Evolutionary conservation across 2,329 filamentous ascomycete species (phyloP), one percentile per base, ranked within the genome.

Genomic region (Epichloe uncinata): DNA sequence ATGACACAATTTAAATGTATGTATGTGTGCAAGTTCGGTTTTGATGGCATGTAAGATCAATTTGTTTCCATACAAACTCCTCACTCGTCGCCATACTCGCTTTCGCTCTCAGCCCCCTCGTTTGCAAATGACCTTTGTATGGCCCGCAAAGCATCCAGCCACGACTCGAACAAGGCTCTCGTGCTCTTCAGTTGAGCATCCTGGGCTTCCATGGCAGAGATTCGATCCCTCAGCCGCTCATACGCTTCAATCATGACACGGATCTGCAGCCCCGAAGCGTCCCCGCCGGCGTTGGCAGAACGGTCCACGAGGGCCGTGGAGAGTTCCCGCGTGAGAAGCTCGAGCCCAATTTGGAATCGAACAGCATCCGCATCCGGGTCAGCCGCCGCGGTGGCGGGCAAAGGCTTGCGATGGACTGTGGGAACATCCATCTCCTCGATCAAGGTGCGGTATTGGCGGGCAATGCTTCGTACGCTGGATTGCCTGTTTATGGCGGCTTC

Each of bases 211-310:
- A 63, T 63, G 2, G 60, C 63, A 0, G 63, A 56, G 0, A 78
- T 58, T 55, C 69, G 68, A 42, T 77, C 71, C 15, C 73, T 66
- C 50, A 79, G 61, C 52, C 67, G 67, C 64, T 79, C 75, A 56
- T 79, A 79, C 3, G 75, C 75, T 55, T 78, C 75, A 47, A 79
- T 79, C 75, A 79, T 78, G 42, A 74, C 67, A 70, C 72, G 73
- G 16, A 78, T 60, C 57, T 79, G 75, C 40, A 79, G 57, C 1
- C 71, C 68, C 13, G 74, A 68, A 0, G 67, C 66, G 36, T 71
- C 66, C 3, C 54, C 38, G 50, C 60, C 15, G 16, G 18, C 58
- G 51, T 48, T 61, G 8, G 52, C 50, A 8, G 60, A 48, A 47
- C 60, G 36, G 42, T 63, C 53, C 45, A 60, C 49, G 38, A 73